Conservation (phyloP, 768 basidiomycete species). For the Boletus reticuloceps region DNA sequence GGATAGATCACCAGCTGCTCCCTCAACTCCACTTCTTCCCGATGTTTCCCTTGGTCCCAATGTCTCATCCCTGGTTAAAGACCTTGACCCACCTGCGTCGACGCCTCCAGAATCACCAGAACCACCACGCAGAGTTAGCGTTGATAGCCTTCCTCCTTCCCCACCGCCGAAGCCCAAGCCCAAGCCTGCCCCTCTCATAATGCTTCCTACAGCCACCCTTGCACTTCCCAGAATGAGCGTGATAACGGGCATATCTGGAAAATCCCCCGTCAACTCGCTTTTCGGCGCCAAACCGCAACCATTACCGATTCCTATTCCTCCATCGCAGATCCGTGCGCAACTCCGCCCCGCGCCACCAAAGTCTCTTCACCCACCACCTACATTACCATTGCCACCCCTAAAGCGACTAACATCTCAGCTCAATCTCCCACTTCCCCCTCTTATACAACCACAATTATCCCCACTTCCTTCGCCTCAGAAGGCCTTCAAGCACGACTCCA, state of each 20-base stretch:
- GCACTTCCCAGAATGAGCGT: constrained; percentile 17
- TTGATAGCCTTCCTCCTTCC: constrained; percentile 20
- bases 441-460: constrained; percentile 8
- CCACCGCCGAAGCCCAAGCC: constrained; percentile 23
- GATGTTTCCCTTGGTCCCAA: constrained; percentile 12
- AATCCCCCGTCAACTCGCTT: constrained; percentile 22
- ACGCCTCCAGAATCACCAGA: neutral
- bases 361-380: constrained; percentile 17
- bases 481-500: neutral
- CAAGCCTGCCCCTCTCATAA: constrained; percentile 11
- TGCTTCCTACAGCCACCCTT: constrained; percentile 6
- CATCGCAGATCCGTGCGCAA: constrained; percentile 27
- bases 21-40: constrained; percentile 8
- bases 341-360: constrained; percentile 28
- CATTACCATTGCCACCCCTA: constrained; percentile 23
- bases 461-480: constrained; percentile 5
- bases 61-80: constrained; percentile 11
- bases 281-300: constrained; percentile 25
- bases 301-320: constrained; percentile 26
- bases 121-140: constrained; percentile 4
- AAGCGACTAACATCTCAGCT: constrained; percentile 17
- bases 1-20: neutral
- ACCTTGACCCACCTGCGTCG: constrained; percentile 3
- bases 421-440: constrained; percentile 3
- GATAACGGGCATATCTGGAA: constrained; percentile 22